phyloP scores from a whole-genome alignment of 2,329 filamentous ascomycete species.

The Ophiostoma populinum region DNA sequence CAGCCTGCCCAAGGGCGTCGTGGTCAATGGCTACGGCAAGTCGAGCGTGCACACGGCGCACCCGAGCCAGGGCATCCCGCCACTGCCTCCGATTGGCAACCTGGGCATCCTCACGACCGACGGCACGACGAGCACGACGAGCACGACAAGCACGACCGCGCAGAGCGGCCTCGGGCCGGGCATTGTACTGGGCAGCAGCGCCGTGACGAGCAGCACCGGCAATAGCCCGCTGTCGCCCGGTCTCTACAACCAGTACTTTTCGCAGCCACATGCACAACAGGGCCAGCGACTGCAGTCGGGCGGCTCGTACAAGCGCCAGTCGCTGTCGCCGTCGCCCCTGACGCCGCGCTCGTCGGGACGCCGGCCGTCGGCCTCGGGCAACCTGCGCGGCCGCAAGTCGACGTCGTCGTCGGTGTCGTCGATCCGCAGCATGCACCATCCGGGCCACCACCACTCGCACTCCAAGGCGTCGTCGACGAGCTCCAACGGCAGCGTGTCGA shows the following conservation, averaged over 20 bases:
- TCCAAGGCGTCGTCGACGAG: constrained; percentile 92
- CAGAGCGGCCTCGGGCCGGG: background rate
- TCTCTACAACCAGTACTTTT: constrained; percentile 7
- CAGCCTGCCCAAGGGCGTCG: constrained; percentile 30
- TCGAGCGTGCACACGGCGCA: constrained; percentile 2
- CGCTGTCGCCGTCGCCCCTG: constrained; percentile 68
- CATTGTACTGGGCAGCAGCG: constrained; percentile 1
- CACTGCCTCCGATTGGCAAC: background rate
- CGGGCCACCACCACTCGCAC: constrained; percentile 70
- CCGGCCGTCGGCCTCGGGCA: constrained; percentile 48
- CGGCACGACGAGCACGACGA: background rate
- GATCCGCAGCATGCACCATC: constrained; percentile 78
- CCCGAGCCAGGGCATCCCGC: background rate
- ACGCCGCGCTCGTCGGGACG: constrained; percentile 69
- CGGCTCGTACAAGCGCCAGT: constrained; percentile 47
- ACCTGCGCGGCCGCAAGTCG: constrained; percentile 80
- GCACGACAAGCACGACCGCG: too few relatives aligned
- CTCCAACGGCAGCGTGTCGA: constrained; percentile 56
- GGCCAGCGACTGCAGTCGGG: constrained; percentile 5
- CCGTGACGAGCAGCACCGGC: constrained; percentile 6
- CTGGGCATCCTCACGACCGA: background rate
- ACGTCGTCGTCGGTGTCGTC: constrained; percentile 92
- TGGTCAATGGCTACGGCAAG: constrained; percentile 30
- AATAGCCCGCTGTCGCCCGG: constrained; percentile 16
- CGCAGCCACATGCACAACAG: constrained; percentile 6